Base-by-base conservation (phyloP, 768 basidiomycete species). In the Cubamyces lactineus region DNA sequence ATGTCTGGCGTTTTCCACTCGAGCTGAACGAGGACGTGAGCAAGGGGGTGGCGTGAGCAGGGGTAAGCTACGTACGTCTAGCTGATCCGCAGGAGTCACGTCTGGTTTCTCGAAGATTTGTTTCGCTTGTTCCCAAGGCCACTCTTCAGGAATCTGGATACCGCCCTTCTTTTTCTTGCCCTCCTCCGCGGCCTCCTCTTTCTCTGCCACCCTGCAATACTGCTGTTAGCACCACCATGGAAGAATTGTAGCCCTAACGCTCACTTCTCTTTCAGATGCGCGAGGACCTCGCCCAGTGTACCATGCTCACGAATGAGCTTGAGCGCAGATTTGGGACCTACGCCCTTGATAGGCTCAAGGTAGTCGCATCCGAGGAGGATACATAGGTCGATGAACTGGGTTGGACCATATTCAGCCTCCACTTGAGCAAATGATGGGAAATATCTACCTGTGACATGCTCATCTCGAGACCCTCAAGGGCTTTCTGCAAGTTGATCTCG, bases 341-440 rank as follows among this genome's bases (percentile, higher is more conserved):
- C 79, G 2, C 97, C 97, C 74, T 88, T 96, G 72, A 97, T 94
- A n/a, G 97, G 97, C 73, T 99, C 97, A 60, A 99, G 87, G 76
- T 99, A 99, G 72, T 99, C 97, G 62, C 97, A 99, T 5, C 97
- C 97, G 41, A 98, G 86, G 9, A 99, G 83, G 66, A 99, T 91
- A 71, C 96, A 99, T 4, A 99, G 81, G 67, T 99, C 97, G 68
- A 94, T 91, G 71, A 99, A 99, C 93, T 98, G 48, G 1, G 26
- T 28, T 2, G 1, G 5, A 46, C 8, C 0, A 49, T 30, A 21
- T 30, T 45, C 24, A 68, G 11, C 28, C 2, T 19, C 11, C 40
- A 15, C 19, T 38, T 5, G 24, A 51, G 54, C 21, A 7, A n/a
- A 48, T 0, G 42, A 3, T 0, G 6, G 21, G 12, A 21, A 52